A percentile compares a stretch with the other conserved stretches of the same genome.
Evolutionary conservation across 2,329 filamentous ascomycete genomes (phyloP).

Genomic region (Alternaria rosae): DNA sequence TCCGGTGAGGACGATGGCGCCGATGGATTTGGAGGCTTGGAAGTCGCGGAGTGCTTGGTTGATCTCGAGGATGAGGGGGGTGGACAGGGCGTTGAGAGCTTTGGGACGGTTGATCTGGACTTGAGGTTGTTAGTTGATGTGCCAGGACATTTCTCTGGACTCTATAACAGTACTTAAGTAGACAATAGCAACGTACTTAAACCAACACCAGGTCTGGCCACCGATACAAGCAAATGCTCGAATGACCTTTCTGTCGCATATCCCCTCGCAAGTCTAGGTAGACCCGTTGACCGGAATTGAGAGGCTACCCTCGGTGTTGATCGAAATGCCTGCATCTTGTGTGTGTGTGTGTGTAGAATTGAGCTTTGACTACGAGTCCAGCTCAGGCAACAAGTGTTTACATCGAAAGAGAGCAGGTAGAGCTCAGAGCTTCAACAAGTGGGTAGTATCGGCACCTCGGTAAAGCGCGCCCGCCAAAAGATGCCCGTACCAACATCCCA

Average conservation of each 20-base stretch:
- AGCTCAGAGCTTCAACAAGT: conserved; percentile 14
- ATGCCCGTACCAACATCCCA: conserved; percentile 4
- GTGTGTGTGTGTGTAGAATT: conserved; percentile 19
- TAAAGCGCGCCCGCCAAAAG: conserved; percentile 18
- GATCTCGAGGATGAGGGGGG: conserved; percentile 88
- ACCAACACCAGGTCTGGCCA: conserved; percentile 86
- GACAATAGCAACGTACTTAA: conserved; percentile 67
- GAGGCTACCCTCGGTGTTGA: conserved; percentile 68
- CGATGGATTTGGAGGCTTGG: conserved; percentile 42
- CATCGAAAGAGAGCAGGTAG: neutral
- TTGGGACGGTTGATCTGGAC: conserved; percentile 94
- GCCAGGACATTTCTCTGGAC: no score
- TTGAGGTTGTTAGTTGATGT: conserved; percentile 52
- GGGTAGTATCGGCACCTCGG: conserved; percentile 43
- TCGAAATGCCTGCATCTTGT: conserved; percentile 60
- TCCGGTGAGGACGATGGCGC: conserved; percentile 74
- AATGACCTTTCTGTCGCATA: conserved; percentile 64
- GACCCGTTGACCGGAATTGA: conserved; percentile 63
- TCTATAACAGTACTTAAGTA: neutral
- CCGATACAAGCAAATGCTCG: conserved; percentile 82
- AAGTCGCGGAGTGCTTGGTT: conserved; percentile 50
- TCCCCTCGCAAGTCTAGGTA: conserved; percentile 63
- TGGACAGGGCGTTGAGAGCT: conserved; percentile 92
- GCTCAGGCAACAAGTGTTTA: neutral
- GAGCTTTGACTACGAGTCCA: neutral